phyloP scores from a whole-genome alignment of 2,329 filamentous ascomycete genomes.

The Cytospora leucostoma region DNA sequence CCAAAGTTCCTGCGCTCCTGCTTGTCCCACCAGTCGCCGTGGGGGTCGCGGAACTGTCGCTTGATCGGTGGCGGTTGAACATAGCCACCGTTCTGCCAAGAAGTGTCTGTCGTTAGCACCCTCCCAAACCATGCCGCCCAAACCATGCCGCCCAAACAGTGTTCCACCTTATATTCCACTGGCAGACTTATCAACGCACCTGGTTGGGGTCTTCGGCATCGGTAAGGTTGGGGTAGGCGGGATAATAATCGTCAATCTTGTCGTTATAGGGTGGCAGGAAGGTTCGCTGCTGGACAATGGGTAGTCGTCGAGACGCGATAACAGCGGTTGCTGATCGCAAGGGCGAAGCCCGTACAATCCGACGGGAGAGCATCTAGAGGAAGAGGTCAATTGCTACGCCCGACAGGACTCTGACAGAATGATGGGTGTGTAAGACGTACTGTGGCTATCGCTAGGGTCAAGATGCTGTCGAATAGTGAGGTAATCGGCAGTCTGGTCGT shows the following conservation, averaged over 20 bases:
- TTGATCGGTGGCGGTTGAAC: constrained; percentile 78
- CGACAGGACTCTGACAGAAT: neutral
- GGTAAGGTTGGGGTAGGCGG: constrained; percentile 48
- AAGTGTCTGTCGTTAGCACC: constrained; percentile 28
- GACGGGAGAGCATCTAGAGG: constrained; percentile 61
- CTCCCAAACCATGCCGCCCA: constrained; percentile 54
- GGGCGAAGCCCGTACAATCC: constrained; percentile 55
- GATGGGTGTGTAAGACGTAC: constrained; percentile 31
- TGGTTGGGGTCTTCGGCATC: constrained; percentile 62
- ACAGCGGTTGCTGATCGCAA: constrained; percentile 47
- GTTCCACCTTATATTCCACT: neutral
- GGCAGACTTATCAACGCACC: constrained; percentile 16
- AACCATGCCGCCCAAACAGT: constrained; percentile 44
- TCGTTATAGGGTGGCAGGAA: constrained; percentile 56
- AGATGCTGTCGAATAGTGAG: constrained; percentile 38
- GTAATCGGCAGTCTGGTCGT: constrained; percentile 30
- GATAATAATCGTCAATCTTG: constrained; percentile 55
- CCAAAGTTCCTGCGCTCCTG: constrained; percentile 97
- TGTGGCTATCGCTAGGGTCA: constrained; percentile 39
- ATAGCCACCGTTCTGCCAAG: constrained; percentile 75
- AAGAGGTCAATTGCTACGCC: neutral
- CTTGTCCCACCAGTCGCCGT: constrained; percentile 95
- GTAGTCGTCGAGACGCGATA: constrained; percentile 50
- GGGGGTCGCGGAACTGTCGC: constrained; percentile 88
- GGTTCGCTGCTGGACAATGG: constrained; percentile 57